phyloP scores from a whole-genome alignment of 805 yeast genomes.

The Cyberlindnera meyerae region DNA sequence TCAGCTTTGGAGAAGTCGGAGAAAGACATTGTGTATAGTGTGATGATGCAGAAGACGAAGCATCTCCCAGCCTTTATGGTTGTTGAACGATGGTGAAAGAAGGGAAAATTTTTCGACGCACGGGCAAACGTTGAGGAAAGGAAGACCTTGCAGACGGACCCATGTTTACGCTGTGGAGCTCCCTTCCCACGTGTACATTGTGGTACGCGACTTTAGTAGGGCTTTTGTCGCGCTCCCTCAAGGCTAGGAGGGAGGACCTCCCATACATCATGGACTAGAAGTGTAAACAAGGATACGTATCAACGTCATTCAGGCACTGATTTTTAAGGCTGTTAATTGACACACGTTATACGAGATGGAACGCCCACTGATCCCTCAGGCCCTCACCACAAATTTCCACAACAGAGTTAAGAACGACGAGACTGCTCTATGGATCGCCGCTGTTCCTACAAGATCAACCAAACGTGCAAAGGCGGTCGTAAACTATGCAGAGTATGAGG shows the following conservation, averaged over 20 bases:
- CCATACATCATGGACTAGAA: too few species aligned
- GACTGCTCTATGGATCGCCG: slow-evolving; percentile 66
- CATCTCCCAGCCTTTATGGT: not conserved
- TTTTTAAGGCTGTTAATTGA: too few species aligned
- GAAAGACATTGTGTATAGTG: slow-evolving; percentile 52
- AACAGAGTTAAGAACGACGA: slow-evolving; percentile 69
- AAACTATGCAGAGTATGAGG: slow-evolving; percentile 81
- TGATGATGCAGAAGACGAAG: not conserved
- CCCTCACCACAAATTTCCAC: slow-evolving; percentile 67
- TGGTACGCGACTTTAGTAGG: too few species aligned
- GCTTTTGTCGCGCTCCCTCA: not conserved
- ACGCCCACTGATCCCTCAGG: slow-evolving; percentile 56
- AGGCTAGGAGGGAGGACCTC: not conserved
- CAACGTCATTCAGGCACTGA: too few species aligned
- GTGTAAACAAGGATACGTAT: not conserved
- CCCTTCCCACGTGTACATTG: too few species aligned
- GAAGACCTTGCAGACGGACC: too few species aligned
- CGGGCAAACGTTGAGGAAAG: too few species aligned
- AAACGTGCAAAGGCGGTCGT: slow-evolving; percentile 68
- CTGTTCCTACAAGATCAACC: slow-evolving; percentile 71
- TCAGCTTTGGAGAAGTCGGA: slow-evolving; percentile 78
- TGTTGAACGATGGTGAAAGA: slow-evolving; percentile 1
- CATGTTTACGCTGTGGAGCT: too few species aligned
- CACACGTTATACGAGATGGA: slow-evolving; percentile 24
- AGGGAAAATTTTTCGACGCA: slow-evolving; percentile 6